These are phyloP conservation scores for Monoraphidium neglectum DNA, from an alignment of 139 green algal species.

Conservation along the genomic window DNA sequence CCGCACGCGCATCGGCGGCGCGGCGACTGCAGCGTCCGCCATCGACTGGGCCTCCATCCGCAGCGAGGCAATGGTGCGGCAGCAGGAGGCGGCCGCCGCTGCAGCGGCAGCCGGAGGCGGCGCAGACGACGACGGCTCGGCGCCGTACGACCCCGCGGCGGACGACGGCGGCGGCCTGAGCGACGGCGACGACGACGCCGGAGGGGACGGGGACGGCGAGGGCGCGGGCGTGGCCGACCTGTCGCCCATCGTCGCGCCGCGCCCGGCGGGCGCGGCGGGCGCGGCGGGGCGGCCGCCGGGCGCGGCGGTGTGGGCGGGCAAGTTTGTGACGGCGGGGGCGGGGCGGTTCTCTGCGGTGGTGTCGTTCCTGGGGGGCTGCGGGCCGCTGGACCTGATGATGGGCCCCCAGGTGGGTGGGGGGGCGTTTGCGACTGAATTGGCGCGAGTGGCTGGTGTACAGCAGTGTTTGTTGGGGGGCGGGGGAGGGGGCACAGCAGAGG, in stretches of 20 bases:
- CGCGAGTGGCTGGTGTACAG: too few relatives aligned
- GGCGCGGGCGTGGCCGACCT: conserved; percentile 26
- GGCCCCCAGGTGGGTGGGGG: not conserved
- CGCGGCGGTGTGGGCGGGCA: conserved; percentile 37
- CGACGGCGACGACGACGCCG: not conserved
- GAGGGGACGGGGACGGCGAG: not conserved
- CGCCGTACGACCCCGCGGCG: not conserved
- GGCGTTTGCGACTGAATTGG: not conserved
- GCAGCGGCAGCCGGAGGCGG: not conserved
- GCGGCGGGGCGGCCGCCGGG: not conserved
- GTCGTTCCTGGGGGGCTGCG: conserved; percentile 39
- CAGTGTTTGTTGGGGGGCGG: too few relatives aligned
- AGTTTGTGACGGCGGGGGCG: conserved; percentile 21
- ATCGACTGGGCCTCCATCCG: conserved; percentile 38
- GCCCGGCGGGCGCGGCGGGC: not conserved
- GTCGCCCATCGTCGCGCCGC: conserved; percentile 30
- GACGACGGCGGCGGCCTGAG: not conserved
- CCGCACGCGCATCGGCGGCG: not conserved
- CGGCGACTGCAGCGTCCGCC: not conserved
- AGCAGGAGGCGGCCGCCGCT: not conserved
- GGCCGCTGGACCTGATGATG: conserved; percentile 36
- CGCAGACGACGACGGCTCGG: conserved; percentile 19
- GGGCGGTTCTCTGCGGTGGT: conserved; percentile 10
- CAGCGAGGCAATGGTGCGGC: conserved; percentile 13
- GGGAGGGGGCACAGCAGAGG: too few relatives aligned